Evolutionary conservation across 805 yeast species (phyloP).

Genomic region (Barnettozyma sucrosica): DNA sequence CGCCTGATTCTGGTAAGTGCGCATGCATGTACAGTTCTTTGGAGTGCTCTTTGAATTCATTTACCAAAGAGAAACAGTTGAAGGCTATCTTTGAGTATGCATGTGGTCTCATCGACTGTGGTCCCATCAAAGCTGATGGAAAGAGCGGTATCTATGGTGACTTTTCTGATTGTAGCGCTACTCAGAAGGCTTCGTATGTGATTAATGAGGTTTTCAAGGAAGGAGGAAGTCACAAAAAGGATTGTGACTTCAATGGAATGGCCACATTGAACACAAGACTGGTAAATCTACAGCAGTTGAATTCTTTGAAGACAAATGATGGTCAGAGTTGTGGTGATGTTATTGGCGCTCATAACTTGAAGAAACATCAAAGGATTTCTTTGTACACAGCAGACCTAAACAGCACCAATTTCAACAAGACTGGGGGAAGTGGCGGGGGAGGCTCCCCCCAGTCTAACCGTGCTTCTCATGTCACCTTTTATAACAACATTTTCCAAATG

Average conservation of each 20-base stretch:
- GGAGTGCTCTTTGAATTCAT: slow-evolving; percentile 48
- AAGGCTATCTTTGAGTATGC: slow-evolving; percentile 49
- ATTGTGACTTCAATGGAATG: slow-evolving; percentile 25
- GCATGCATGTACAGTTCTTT: slow-evolving; percentile 51
- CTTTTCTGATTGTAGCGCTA: slow-evolving; percentile 58
- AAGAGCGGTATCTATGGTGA: slow-evolving; percentile 56
- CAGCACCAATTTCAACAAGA: neutral
- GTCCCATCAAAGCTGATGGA: slow-evolving; percentile 56
- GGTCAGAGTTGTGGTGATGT: slow-evolving; percentile 20
- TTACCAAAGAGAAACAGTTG: slow-evolving; percentile 43
- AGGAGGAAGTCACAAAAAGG: slow-evolving; percentile 31
- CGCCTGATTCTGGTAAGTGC: slow-evolving; percentile 58
- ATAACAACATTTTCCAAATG: slow-evolving; percentile 7
- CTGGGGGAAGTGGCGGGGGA: neutral
- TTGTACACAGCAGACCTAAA: neutral
- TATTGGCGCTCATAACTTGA: slow-evolving; percentile 9
- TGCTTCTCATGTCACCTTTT: slow-evolving; percentile 7
- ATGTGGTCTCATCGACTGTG: slow-evolving; percentile 54
- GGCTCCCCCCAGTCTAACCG: slow-evolving; percentile 1
- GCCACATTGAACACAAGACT: slow-evolving; percentile 14
- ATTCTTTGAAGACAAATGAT: slow-evolving; percentile 2
- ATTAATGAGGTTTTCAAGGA: slow-evolving; percentile 55
- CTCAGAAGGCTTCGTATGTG: slow-evolving; percentile 56
- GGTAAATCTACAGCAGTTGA: slow-evolving; percentile 9
- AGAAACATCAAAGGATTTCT: neutral